Base-by-base conservation (phyloP, 2,329 filamentous ascomycete species). In the Aspergillus chevalieri region DNA sequence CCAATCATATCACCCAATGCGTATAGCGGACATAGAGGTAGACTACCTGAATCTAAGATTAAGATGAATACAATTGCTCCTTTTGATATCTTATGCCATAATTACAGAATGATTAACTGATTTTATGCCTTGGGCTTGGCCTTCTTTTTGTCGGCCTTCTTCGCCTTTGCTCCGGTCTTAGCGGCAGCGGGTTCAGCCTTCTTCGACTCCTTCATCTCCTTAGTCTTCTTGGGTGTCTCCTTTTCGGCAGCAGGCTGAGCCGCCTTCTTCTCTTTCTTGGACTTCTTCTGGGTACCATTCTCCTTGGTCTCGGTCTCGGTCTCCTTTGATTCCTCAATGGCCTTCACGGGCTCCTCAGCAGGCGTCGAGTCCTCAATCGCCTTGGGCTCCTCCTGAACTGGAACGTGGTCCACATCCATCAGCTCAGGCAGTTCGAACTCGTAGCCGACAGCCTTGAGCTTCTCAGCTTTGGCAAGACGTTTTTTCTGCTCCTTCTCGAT, bases 391-490 rank as follows among this genome's bases (percentile, higher is more conserved):
- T 65, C 63, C 52, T 71, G 73, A 49, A 74, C 67, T 17, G 75
- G 70, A 44, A 83, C 74, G 43, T 74, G 72, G 21, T 79, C 76
- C 6, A 83, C 79, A 30, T 71, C 70, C 76, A 88, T 94, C 57
- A 95, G 72, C 57, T 78, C 73, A 0, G 89, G 89, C 19, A 82
- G 79, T 46, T 88, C 81, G 63, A 89, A 91, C 52, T 93, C 84
- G 69, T 98, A 97, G 8, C 87, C 92, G 52, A 94, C 70, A 39
- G 79, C 83, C 77, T 88, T 85, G 57, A 96, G 74, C 73, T 87
- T 87, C 65, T 86, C 81, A 1, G 81, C 83, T 71, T 89, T 87
- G 57, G 77, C 77, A 34, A 75, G 72, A 48, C 93, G 79, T 69
- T 81, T 84, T 67, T 80, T 77, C 68, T 86, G 80, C 75, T 95